Percentiles rank a stretch among this genome's conserved stretches.
phyloP scores from a whole-genome alignment of 192 early-diverging fungal species.

The Coemansia sp. region DNA sequence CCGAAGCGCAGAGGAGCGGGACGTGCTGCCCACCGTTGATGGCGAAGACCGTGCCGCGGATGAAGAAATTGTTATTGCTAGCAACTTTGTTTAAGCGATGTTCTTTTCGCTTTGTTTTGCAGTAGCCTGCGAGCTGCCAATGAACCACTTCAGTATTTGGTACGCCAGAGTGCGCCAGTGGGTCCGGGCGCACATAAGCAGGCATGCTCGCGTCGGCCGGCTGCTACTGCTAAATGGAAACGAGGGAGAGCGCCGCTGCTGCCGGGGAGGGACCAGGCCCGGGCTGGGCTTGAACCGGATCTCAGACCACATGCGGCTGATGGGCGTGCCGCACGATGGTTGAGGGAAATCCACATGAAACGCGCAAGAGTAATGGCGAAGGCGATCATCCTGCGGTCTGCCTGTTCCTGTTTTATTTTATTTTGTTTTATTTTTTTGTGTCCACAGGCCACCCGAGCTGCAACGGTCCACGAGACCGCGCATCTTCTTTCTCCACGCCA shows the following conservation, averaged over 20 bases:
- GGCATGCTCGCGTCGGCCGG: not conserved
- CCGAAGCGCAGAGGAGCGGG: slow-evolving; percentile 9
- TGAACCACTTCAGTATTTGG: not conserved
- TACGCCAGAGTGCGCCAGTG: not conserved
- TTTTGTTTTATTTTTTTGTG: not conserved
- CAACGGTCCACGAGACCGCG: not conserved
- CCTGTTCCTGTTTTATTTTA: slow-evolving; percentile 6
- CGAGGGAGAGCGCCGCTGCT: not conserved
- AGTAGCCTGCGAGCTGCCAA: not conserved
- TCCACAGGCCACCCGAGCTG: no score
- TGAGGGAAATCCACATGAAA: not conserved
- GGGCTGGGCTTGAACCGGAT: not conserved
- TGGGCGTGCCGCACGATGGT: not conserved
- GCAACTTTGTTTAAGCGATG: slow-evolving; percentile 4
- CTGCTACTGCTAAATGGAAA: not conserved
- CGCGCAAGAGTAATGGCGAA: not conserved
- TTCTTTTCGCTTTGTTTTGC: not conserved
- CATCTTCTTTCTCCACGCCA: not conserved
- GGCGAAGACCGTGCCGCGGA: slow-evolving; percentile 2
- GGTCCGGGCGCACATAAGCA: not conserved
- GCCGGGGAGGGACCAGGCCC: not conserved
- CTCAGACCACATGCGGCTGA: not conserved
- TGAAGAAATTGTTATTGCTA: slow-evolving; percentile 31
- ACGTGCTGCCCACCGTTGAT: not conserved
- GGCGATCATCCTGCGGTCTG: not conserved